Evolutionary conservation across 257 asterid genomes (phyloP).

Genomic region (Apocynum venetum): DNA sequence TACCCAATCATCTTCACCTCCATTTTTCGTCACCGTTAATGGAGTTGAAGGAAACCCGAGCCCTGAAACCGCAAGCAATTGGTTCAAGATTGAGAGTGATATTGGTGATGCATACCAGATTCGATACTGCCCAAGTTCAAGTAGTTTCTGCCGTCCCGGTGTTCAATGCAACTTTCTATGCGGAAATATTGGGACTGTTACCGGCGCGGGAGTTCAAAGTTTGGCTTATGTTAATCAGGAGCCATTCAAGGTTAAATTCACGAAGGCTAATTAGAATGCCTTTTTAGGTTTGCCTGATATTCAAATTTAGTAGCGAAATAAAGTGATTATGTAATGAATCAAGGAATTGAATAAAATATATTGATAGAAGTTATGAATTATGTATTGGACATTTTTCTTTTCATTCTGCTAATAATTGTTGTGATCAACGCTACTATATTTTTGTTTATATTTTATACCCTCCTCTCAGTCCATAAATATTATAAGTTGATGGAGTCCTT

Average conservation of each 20-base stretch:
- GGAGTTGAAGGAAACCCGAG: slow-evolving; percentile 3
- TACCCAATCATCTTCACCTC: neutral
- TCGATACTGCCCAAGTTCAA: neutral
- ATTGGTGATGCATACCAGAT: neutral
- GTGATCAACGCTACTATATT: too few species aligned
- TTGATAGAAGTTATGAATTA: too few species aligned
- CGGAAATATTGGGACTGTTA: neutral
- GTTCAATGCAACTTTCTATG: neutral
- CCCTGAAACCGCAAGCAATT: neutral
- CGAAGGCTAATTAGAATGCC: neutral
- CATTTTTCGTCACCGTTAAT: neutral
- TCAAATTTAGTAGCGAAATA: too few species aligned
- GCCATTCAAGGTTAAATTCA: neutral
- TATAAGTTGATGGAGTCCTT: too few species aligned
- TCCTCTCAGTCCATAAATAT: too few species aligned
- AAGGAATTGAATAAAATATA: too few species aligned
- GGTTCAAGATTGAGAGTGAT: neutral
- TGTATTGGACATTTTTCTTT: too few species aligned
- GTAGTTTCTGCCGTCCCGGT: neutral
- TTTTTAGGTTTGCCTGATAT: too few species aligned
- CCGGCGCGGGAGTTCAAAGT: neutral
- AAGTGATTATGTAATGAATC: too few species aligned
- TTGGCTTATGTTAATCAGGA: neutral
- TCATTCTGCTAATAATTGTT: too few species aligned
- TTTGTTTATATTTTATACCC: too few species aligned